Evolutionary conservation across 371 early-diverging fungal genomes (phyloP).

Genomic region (Umbelopsis sp.): DNA sequence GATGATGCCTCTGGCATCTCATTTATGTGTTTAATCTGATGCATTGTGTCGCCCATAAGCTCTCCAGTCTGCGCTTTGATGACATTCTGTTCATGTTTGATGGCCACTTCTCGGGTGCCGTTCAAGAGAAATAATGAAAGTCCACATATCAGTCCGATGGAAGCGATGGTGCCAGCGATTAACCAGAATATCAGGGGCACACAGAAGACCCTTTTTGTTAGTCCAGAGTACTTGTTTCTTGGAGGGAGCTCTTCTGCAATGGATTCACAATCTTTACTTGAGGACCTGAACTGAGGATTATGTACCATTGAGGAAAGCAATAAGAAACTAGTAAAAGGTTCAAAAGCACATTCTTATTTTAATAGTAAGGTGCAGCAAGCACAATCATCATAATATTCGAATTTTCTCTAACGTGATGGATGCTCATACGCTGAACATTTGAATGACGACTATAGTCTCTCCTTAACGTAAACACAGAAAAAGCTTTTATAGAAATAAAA

Average conservation of each 20-base stretch:
- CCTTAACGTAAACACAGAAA: not conserved
- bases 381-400: not conserved
- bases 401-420: slow-evolving; percentile 3
- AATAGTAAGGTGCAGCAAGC: not conserved
- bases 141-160: slow-evolving; percentile 6
- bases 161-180: not conserved
- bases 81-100: slow-evolving; percentile 3
- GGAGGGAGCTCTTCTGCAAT: not conserved
- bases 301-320: not conserved
- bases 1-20: not conserved
- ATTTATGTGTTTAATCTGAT: not conserved
- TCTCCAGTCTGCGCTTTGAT: slow-evolving; percentile 7
- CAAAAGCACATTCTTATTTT: not conserved
- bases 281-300: not conserved
- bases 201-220: not conserved
- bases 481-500: too few relatives aligned
- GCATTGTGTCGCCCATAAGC: not conserved
- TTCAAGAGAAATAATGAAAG: not conserved
- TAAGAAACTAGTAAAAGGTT: not conserved
- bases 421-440: not conserved
- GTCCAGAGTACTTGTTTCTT: not conserved
- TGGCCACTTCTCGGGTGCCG: not conserved
- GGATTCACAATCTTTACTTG: not conserved
- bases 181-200: not conserved
- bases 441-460: slow-evolving; percentile 3